A percentile compares a stretch with the other conserved stretches of the same genome.
These are phyloP conservation scores for Agaricus sinodeliciosus DNA, from an alignment of 768 basidiomycete species.

Conservation along the genomic window DNA sequence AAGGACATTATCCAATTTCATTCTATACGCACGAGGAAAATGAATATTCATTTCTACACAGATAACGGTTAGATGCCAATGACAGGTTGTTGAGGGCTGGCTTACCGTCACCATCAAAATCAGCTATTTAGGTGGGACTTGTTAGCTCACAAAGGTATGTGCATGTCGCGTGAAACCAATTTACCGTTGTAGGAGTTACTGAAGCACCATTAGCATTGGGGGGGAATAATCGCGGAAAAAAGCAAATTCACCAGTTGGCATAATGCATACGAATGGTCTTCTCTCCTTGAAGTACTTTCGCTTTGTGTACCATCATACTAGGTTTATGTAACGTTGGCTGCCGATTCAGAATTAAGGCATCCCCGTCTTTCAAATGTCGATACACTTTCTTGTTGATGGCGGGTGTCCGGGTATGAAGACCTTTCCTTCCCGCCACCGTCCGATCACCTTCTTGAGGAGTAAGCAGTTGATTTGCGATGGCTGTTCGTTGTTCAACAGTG, in stretches of 20 bases:
- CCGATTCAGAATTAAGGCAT: slow-evolving; percentile 91
- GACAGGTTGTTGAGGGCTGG: neutral
- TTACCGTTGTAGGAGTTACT: slow-evolving; percentile 97
- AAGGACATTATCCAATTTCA: neutral
- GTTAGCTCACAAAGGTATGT: slow-evolving; percentile 13
- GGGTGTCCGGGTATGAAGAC: slow-evolving; percentile 70
- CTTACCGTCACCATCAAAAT: slow-evolving; percentile 30
- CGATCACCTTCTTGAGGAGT: slow-evolving; percentile 81
- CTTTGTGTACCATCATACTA: slow-evolving; percentile 98
- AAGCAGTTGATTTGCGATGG: slow-evolving; percentile 90
- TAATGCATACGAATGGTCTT: slow-evolving; percentile 99
- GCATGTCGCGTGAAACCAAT: slow-evolving; percentile 15
- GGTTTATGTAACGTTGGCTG: slow-evolving; percentile 99
- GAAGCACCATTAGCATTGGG: slow-evolving; percentile 14
- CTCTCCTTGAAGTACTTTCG: slow-evolving; percentile 87
- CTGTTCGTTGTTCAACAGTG: slow-evolving; percentile 83
- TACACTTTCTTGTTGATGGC: slow-evolving; percentile 96
- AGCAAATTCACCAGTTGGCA: slow-evolving; percentile 80
- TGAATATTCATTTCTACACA: slow-evolving; percentile 97
- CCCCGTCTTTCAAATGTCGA: slow-evolving; percentile 89
- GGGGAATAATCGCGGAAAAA: neutral
- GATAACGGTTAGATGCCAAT: neutral
- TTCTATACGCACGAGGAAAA: slow-evolving; percentile 76
- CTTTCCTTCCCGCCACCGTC: slow-evolving; percentile 35
- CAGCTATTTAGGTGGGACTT: slow-evolving; percentile 12